These are phyloP conservation scores for Wickerhamiella kurtzmanii DNA, from an alignment of 805 yeast genomes.

Conservation along the genomic window DNA sequence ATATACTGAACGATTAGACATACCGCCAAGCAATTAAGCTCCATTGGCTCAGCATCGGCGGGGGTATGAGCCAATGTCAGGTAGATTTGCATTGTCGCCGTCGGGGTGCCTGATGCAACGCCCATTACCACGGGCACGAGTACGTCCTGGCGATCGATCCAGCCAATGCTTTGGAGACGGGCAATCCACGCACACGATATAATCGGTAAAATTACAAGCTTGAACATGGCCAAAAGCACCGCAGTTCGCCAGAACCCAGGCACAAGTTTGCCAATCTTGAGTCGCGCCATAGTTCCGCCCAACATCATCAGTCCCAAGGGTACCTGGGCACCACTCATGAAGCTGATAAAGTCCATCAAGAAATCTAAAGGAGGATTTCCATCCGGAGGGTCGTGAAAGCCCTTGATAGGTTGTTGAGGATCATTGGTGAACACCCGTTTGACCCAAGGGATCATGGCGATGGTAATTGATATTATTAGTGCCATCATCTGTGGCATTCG, in stretches of 20 bases:
- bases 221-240: constrained; percentile 37
- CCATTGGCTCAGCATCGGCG: constrained; percentile 33
- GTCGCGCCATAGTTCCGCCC: constrained; percentile 79
- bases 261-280: constrained; percentile 47
- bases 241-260: constrained; percentile 55
- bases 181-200: constrained; percentile 59
- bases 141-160: constrained; percentile 44
- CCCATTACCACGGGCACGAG: constrained; percentile 62
- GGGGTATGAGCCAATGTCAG: constrained; percentile 73
- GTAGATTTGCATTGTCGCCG: constrained; percentile 78
- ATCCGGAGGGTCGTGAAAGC: constrained; percentile 72
- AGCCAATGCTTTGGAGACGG: constrained; percentile 45
- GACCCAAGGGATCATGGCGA: constrained; percentile 81
- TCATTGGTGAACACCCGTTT: constrained; percentile 47
- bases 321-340: constrained; percentile 76
- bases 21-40: constrained; percentile 78
- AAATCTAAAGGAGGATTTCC: constrained; percentile 70
- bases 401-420: constrained; percentile 29
- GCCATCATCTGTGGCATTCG: constrained; percentile 59
- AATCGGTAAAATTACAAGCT: constrained; percentile 63
- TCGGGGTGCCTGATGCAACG: constrained; percentile 67
- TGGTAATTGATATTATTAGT: constrained; percentile 46
- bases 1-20: constrained; percentile 63
- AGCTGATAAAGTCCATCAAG: constrained; percentile 64
- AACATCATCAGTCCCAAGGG: constrained; percentile 71